Conservation (phyloP, 31 red algal genomes). For the Bonnemaisonia californica region DNA sequence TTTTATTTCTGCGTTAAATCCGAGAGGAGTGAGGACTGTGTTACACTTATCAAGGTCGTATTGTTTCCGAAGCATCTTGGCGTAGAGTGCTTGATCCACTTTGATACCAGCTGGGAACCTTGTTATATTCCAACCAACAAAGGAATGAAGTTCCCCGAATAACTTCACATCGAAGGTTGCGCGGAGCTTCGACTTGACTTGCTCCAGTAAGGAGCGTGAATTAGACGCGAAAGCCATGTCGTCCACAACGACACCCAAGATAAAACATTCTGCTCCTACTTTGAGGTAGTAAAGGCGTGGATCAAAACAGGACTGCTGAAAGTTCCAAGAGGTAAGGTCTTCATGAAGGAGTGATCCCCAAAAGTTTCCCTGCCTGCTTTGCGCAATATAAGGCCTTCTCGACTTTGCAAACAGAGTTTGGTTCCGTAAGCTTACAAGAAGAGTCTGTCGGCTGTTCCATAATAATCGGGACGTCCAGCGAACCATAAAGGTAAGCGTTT, state of each 20-base stretch:
- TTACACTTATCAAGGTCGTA: not conserved
- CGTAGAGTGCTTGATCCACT: not conserved
- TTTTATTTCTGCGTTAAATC: not conserved
- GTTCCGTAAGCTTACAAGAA: not conserved
- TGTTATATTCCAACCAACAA: slow-evolving; percentile 25
- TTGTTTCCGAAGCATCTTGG: not conserved
- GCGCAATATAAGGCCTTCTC: slow-evolving; percentile 26
- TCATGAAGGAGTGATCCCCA: slow-evolving; percentile 17
- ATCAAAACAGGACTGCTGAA: slow-evolving; percentile 29
- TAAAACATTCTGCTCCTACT: not conserved
- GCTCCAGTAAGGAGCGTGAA: not conserved
- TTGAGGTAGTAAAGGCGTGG: slow-evolving; percentile 23
- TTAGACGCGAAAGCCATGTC: not conserved
- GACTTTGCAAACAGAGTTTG: slow-evolving; percentile 20
- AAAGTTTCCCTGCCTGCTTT: slow-evolving; percentile 14
- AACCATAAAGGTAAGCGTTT: slow-evolving; percentile 16
- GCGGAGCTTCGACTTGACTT: slow-evolving; percentile 1
- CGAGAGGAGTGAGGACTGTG: not conserved
- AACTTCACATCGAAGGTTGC: slow-evolving; percentile 32
- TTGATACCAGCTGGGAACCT: not conserved
- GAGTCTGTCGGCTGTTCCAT: slow-evolving; percentile 37
- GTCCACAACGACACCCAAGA: slow-evolving; percentile 14
- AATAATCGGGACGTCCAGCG: slow-evolving; percentile 26
- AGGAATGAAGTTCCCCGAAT: not conserved
- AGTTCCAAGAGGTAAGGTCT: slow-evolving; percentile 9